phyloP scores from a whole-genome alignment of 2,329 filamentous ascomycete genomes.

The Fusarium succisae region DNA sequence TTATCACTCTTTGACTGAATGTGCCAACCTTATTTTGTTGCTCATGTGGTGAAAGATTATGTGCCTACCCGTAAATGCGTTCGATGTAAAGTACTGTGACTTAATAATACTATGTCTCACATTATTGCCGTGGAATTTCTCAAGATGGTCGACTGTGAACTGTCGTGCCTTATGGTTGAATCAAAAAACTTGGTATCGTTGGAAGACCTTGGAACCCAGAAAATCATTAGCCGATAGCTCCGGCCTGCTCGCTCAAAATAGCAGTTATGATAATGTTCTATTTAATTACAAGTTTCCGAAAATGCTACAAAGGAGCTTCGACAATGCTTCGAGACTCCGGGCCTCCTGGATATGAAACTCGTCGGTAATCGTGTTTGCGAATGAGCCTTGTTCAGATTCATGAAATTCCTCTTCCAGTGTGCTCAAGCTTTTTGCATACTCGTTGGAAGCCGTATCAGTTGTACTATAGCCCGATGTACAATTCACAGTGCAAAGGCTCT shows the following conservation, averaged over 20 bases:
- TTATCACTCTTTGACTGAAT: background rate
- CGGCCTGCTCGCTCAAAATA: background rate
- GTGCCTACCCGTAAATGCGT: too few species aligned
- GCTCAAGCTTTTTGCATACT: background rate
- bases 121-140: background rate
- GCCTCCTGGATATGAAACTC: background rate
- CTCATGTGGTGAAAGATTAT: too few species aligned
- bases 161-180: background rate
- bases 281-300: background rate
- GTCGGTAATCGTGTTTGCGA: background rate
- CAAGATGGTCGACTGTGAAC: too few species aligned
- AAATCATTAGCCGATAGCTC: background rate
- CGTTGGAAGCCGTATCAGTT: background rate
- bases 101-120: background rate
- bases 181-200: background rate
- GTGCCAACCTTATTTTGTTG: background rate
- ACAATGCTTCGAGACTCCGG: background rate
- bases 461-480: background rate
- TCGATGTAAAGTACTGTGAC: background rate
- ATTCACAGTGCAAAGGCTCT: background rate
- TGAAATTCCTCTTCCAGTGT: too few species aligned
- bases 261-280: background rate
- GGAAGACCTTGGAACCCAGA: rapidly evolving
- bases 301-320: background rate
- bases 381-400: too few species aligned